A percentile compares a stretch with the other conserved stretches of the same genome.
Evolutionary conservation across 768 basidiomycete genomes (phyloP).

Genomic region (Termitomyces sp.): DNA sequence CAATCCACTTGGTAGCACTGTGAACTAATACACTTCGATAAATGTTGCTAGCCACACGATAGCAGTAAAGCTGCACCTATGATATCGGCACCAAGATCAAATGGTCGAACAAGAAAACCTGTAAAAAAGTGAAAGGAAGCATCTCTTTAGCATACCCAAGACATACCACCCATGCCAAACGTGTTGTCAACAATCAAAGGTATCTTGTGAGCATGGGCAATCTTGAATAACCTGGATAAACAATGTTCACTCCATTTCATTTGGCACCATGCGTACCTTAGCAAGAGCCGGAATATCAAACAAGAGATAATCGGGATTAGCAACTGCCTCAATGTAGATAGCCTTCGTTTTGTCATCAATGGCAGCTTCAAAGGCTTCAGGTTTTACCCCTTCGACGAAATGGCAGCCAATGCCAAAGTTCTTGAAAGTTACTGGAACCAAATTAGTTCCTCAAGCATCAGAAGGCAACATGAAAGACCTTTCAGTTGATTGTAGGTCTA

Average conservation of each 20-base stretch:
- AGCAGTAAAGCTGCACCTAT: conserved; percentile 32
- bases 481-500: conserved; percentile 75
- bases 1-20: conserved; percentile 84
- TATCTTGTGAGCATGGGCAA: conserved; percentile 68
- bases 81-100: conserved; percentile 75
- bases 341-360: conserved; percentile 80
- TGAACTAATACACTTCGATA: conserved; percentile 37
- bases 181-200: conserved; percentile 83
- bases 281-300: conserved; percentile 65
- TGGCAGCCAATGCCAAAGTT: conserved; percentile 61
- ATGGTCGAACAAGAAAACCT: conserved; percentile 64
- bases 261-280: conserved; percentile 35
- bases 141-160: not conserved
- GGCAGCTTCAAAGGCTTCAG: conserved; percentile 54
- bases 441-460: not conserved
- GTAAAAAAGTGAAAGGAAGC: conserved; percentile 11
- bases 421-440: conserved; percentile 51
- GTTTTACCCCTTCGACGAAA: conserved; percentile 53
- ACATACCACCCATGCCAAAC: conserved; percentile 62
- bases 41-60: not conserved
- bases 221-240: conserved; percentile 25
- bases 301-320: conserved; percentile 73
- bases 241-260: not conserved
- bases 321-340: conserved; percentile 70
- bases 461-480: conserved; percentile 20